These are phyloP conservation scores for Backusella australiensis DNA, from an alignment of 192 early-diverging fungal species.

Conservation along the genomic window DNA sequence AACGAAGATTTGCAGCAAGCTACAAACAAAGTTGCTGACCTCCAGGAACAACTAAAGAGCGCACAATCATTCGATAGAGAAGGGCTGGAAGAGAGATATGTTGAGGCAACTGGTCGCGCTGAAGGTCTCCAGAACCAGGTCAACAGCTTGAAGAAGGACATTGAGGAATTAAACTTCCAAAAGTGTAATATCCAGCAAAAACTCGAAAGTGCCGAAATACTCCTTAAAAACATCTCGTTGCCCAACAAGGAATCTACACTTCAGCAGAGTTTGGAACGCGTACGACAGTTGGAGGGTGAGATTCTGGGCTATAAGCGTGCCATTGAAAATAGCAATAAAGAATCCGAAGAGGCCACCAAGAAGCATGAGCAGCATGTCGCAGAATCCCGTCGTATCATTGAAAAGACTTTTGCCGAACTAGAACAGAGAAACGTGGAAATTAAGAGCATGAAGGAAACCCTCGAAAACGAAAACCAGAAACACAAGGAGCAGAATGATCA, in stretches of 20 bases:
- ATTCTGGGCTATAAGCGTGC: not conserved
- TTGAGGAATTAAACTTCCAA: not conserved
- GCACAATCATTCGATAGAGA: not conserved
- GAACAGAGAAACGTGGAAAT: not conserved
- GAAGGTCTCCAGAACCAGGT: not conserved
- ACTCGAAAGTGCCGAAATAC: not conserved
- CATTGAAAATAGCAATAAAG: not conserved
- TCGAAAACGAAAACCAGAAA: not conserved
- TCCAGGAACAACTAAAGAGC: not conserved
- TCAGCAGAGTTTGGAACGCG: conserved; percentile 1
- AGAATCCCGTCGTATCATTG: not conserved
- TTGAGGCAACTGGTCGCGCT: not conserved
- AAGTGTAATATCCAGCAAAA: not conserved
- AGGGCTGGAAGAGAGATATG: not conserved
- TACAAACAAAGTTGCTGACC: not conserved
- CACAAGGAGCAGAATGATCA: not conserved
- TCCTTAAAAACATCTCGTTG: not conserved
- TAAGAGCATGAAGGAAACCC: not conserved
- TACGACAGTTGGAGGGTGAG: not conserved
- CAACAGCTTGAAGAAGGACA: not conserved
- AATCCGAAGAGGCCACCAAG: not conserved
- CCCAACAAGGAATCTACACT: not conserved
- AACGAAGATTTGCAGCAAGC: not conserved
- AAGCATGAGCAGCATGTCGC: not conserved
- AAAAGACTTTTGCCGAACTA: not conserved